A percentile compares a stretch with the other conserved stretches of the same genome.
phyloP scores from a whole-genome alignment of 2,329 filamentous ascomycete species.

The Monilinia vaccinii-corymbosi region DNA sequence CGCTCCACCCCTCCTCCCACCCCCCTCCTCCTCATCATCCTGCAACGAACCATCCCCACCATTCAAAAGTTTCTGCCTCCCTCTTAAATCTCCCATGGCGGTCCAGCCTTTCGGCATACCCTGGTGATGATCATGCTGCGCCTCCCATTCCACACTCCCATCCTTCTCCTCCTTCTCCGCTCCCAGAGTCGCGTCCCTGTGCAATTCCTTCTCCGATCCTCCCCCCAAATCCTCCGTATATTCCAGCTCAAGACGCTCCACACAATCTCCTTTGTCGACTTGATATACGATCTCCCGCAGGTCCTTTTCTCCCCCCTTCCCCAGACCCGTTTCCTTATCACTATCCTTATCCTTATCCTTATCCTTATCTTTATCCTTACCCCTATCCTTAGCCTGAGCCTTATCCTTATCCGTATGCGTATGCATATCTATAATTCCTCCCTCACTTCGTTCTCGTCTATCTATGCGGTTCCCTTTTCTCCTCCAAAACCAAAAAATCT shows the following conservation, averaged over 20 bases:
- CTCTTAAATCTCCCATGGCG: neutral
- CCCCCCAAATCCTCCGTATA: too few species aligned
- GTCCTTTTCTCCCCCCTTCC: neutral
- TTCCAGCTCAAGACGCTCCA: too few species aligned
- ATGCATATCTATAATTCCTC: too few species aligned
- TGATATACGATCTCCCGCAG: neutral
- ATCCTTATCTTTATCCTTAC: neutral
- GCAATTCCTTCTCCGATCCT: neutral
- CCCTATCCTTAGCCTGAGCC: neutral
- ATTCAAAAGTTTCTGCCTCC: slow-evolving; percentile 13
- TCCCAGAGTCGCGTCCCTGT: neutral
- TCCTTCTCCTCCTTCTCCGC: neutral
- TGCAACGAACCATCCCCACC: slow-evolving; percentile 27
- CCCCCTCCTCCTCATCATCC: slow-evolving; percentile 14
- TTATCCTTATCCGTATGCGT: too few species aligned
- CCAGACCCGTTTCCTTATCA: neutral
- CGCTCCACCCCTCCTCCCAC: neutral
- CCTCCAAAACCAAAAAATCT: too few species aligned
- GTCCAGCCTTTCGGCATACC: slow-evolving; percentile 7
- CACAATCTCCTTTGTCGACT: too few species aligned
- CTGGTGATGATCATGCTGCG: neutral
- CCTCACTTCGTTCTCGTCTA: too few species aligned
- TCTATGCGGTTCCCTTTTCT: too few species aligned
- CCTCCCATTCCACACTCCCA: neutral
- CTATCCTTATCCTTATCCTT: neutral